phyloP scores from a whole-genome alignment of 2,329 filamentous ascomycete species.

The Aureobasidium sp. region DNA sequence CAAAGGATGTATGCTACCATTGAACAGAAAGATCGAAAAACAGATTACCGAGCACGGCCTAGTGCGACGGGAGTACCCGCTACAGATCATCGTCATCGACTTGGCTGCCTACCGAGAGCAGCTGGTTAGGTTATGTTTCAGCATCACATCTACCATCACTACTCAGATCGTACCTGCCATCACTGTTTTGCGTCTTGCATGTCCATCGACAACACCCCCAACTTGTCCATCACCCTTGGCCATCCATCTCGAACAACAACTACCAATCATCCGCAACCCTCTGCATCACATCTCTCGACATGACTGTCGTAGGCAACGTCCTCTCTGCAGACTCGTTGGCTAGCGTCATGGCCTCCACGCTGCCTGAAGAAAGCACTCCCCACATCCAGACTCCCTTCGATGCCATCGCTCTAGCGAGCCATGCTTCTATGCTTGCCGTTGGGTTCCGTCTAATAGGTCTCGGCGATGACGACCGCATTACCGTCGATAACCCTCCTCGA shows the following conservation, averaged over 20 bases:
- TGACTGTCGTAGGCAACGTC: constrained; percentile 29
- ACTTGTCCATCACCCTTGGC: background rate
- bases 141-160: background rate
- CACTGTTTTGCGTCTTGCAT: background rate
- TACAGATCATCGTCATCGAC: constrained; percentile 8
- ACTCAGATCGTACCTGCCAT: background rate
- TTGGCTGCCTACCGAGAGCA: background rate
- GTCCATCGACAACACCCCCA: background rate
- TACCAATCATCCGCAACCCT: background rate
- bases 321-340: constrained; percentile 39
- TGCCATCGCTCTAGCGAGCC: constrained; percentile 73
- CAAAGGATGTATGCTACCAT: no score
- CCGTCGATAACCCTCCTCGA: constrained; percentile 19
- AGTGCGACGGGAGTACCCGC: background rate
- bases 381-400: constrained; percentile 66
- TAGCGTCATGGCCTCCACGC: constrained; percentile 37
- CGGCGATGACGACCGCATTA: constrained; percentile 68
- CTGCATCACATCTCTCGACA: background rate
- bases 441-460: constrained; percentile 78
- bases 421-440: constrained; percentile 73
- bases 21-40: no score
- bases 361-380: constrained; percentile 34
- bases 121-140: background rate
- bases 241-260: background rate
- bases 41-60: background rate